Base-by-base conservation (phyloP, 2,329 filamentous ascomycete genomes). In the Diaporthe eres region DNA sequence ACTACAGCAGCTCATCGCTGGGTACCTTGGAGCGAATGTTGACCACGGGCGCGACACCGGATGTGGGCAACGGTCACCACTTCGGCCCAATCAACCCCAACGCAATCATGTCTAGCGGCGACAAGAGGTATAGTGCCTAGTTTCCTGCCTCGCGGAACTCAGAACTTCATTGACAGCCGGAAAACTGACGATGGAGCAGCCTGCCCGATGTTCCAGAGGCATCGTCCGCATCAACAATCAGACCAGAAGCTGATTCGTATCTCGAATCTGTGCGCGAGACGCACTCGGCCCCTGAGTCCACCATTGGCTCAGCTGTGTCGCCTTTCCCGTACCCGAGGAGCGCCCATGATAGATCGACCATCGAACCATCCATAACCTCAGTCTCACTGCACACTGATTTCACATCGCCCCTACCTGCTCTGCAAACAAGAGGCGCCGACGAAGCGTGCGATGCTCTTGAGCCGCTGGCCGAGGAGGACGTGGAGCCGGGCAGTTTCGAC, bases 371-470 rank as follows among this genome's bases (percentile, higher is more conserved):
- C 9, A 61, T 67, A 47, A 72, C 77, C 13, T 78, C 78, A 22
- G 77, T 74, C 6, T 78, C 78, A 15, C 6, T 75, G 47, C 76
- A 74, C 19, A 72, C 75, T 2, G 77, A 76, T 61, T 61, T 74
- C 17, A 71, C 74, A 15, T 76, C 77, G 8, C 28, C 42, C 7
- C 76, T 81, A 17, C 77, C 76, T 2, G 75, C 79, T 7, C 83
- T 86, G 47, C 86, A 88, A 25, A 87, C 88, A 0, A 88, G 90
- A 49, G 85, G 88, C 25, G 82, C 92, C 71, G 89, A 91, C 77
- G 92, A 91, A 10, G 84, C 47, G 15, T 55, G 84, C 42, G 87
- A 90, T 71, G 89, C 91, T 79, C 84, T 94, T 1, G 80, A 82
- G 61, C 83, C 82, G 13, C 78, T 84, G 53, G 76, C 79, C 25